Base-by-base conservation (phyloP, 169 alveolate species). In the Hammondia hammondi region DNA sequence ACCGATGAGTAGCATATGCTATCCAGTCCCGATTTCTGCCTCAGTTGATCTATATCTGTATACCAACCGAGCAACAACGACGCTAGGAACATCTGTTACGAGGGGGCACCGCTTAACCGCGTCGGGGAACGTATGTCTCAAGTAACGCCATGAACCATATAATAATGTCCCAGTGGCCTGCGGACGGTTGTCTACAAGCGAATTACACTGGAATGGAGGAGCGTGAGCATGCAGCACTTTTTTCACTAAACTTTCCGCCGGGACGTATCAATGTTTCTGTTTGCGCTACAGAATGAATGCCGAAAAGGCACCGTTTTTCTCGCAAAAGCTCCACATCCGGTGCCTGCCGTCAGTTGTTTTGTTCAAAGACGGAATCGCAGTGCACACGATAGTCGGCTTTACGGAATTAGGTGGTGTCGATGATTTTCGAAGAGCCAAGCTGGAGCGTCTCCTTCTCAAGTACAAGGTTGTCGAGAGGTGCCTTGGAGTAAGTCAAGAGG, bases 261-360 rank as follows among this genome's bases (percentile, higher is more conserved):
- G 32, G 77, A 21, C 77, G n/a, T 7, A 21, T n/a, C 48, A 24
- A 17, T 4, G 19, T n/a, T n/a, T n/a, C 46, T 73, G 43, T 73
- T 21, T 73, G 82, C 82, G 39, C 85, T n/a, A 6, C 48, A 94
- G 96, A 93, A 37, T 98, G 72, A 96, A 98, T 95, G 99, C 98
- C 14, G 98, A 97, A 95, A 97, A 97, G 93, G 96, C 98, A 10
- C 98, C 98, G 27, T 98, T 98, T 95, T 98, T 98, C 95, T 92
- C 97, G 24, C 57, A 91, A 37, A 98, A 97, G 82, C 96, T 98
- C 91, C 95, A 95, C 91, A 92, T 98, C 21, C 96, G 97, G 94
- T 97, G 96, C 32, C 96, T 98, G 43, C 99, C 99, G 37, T 96
- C 99, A 0, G 88, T 97, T 29, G 95, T 97, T 27, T 87, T 97